These are phyloP conservation scores for Globisporangium nodosum DNA, from an alignment of 352 stramenopile species.

Conservation along the genomic window DNA sequence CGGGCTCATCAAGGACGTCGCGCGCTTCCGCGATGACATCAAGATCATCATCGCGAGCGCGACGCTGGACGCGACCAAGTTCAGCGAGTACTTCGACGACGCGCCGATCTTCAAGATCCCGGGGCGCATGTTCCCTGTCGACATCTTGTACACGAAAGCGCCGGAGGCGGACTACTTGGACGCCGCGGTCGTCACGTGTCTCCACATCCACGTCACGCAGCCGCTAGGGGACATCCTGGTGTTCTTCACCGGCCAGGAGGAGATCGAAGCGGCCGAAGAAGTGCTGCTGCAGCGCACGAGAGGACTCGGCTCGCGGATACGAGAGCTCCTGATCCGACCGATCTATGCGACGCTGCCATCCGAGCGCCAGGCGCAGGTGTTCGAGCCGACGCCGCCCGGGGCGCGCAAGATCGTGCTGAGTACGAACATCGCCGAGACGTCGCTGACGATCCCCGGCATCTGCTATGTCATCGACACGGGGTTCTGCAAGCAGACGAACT, in stretches of 20 bases:
- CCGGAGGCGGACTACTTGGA: constrained; percentile 99
- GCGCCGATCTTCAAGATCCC: constrained; percentile 99
- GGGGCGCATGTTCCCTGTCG: constrained; percentile 93
- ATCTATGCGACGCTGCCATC: constrained; percentile 98
- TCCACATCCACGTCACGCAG: constrained; percentile 99
- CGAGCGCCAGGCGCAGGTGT: constrained; percentile 99
- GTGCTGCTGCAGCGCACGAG: constrained; percentile 91
- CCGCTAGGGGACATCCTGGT: constrained; percentile 97
- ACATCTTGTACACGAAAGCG: constrained; percentile 98
- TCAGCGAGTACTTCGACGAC: constrained; percentile 98
- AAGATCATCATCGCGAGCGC: constrained; percentile 97
- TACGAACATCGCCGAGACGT: constrained; percentile 99
- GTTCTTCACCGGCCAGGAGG: constrained; percentile 99
- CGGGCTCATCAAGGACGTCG: constrained; percentile 98
- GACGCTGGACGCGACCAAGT: constrained; percentile 98
- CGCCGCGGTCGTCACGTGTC: constrained; percentile 95
- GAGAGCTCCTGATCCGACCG: constrained; percentile 97
- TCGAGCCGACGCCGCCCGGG: constrained; percentile 94
- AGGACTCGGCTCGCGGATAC: constrained; percentile 95
- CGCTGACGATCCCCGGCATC: constrained; percentile 98
- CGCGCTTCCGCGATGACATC: constrained; percentile 94
- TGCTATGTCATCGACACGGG: constrained; percentile 99
- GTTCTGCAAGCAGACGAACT: constrained; percentile 99
- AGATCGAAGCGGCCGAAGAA: constrained; percentile 98
- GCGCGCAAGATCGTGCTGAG: constrained; percentile 98